A percentile compares a stretch with the other conserved stretches of the same genome.
These are phyloP conservation scores for Colletotrichum musicola DNA, from an alignment of 2,329 filamentous ascomycete genomes.

Conservation along the genomic window DNA sequence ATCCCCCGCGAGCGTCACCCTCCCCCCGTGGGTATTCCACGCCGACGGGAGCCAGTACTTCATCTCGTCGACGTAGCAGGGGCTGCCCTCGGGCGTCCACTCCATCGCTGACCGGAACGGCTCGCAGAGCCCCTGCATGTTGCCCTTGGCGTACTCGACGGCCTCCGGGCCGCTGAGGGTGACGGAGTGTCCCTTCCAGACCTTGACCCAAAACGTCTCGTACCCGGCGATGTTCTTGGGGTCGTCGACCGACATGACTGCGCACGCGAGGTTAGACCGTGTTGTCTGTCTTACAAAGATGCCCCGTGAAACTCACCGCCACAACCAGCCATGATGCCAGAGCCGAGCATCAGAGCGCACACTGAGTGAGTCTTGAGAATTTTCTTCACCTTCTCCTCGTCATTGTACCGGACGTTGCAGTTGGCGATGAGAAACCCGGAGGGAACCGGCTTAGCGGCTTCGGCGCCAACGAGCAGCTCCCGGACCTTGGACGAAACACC, in stretches of 20 bases:
- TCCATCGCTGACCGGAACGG: slow-evolving; percentile 50
- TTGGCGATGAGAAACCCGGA: slow-evolving; percentile 49
- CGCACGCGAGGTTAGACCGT: neutral
- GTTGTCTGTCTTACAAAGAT: too few relatives aligned
- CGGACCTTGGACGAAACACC: slow-evolving; percentile 48
- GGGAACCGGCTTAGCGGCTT: slow-evolving; percentile 40
- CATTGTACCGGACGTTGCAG: slow-evolving; percentile 43
- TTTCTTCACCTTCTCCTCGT: slow-evolving; percentile 44
- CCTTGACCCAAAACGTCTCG: slow-evolving; percentile 52
- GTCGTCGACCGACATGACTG: slow-evolving; percentile 44
- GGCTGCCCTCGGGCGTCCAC: slow-evolving; percentile 49
- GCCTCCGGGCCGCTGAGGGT: slow-evolving; percentile 51
- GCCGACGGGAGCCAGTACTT: slow-evolving; percentile 50
- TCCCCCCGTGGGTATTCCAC: slow-evolving; percentile 48
- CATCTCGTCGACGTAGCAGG: slow-evolving; percentile 51
- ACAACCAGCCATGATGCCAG: slow-evolving; percentile 44
- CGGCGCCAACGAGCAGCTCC: slow-evolving; percentile 45
- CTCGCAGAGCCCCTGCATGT: slow-evolving; percentile 44
- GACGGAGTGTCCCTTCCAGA: slow-evolving; percentile 47
- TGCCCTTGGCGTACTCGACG: slow-evolving; percentile 46
- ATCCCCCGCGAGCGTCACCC: slow-evolving; percentile 55
- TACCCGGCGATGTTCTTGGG: slow-evolving; percentile 45
- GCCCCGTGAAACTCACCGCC: slow-evolving; percentile 44
- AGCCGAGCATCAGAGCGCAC: slow-evolving; percentile 47
- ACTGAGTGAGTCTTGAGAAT: slow-evolving; percentile 49